phyloP scores from a whole-genome alignment of 345 rosid species.

The Trapa incisa region DNA sequence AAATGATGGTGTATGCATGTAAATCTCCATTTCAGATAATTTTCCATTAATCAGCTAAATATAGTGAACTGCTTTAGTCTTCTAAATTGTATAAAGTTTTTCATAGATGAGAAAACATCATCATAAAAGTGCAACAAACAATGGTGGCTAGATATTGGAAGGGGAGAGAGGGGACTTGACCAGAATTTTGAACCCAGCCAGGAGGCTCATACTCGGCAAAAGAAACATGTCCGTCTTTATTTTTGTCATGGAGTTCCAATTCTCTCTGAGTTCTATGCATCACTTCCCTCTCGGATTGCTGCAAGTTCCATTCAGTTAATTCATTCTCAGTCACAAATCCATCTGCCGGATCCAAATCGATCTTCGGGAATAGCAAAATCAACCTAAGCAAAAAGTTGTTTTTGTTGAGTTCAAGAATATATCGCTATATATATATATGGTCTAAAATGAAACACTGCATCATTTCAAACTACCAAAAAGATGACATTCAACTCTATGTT shows the following conservation, averaged over 20 bases:
- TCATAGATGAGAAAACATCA: too few relatives aligned
- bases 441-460: background rate
- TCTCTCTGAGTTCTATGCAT: constrained; percentile 76
- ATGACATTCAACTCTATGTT: background rate
- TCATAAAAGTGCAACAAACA: background rate
- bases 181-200: constrained; percentile 63
- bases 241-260: constrained; percentile 82
- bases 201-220: constrained; percentile 88
- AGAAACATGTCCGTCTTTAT: constrained; percentile 69
- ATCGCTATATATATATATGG: background rate
- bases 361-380: constrained; percentile 72
- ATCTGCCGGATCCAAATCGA: constrained; percentile 70
- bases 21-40: too few relatives aligned
- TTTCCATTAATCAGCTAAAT: too few relatives aligned
- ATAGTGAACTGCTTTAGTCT: too few relatives aligned
- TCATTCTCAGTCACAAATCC: constrained; percentile 67
- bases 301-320: constrained; percentile 81
- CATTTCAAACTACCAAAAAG: background rate
- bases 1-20: too few relatives aligned
- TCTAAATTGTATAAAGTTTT: too few relatives aligned
- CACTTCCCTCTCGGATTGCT: constrained; percentile 61
- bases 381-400: constrained; percentile 37
- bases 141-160: background rate
- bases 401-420: background rate
- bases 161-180: constrained; percentile 16